Conservation (phyloP, 371 early-diverging fungal species). For the Apophysomyces ossiformis region DNA sequence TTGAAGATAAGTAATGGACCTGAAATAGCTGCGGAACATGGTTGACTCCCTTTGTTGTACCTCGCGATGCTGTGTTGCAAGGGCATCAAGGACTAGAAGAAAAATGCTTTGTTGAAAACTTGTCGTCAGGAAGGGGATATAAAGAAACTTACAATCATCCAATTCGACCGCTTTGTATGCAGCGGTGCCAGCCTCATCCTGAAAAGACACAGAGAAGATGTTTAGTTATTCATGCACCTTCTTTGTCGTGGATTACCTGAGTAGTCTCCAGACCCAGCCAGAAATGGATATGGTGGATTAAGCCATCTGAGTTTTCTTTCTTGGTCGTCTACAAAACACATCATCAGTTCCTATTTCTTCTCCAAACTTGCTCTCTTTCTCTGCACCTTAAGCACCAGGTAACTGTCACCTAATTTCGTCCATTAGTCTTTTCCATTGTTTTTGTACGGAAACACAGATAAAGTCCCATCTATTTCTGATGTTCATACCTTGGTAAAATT, state of each 20-base stretch:
- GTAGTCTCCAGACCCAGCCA: conserved; percentile 82
- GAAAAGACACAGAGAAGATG: background rate
- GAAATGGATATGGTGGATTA: conserved; percentile 81
- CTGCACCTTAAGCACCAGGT: conserved; percentile 74
- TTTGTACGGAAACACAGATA: no score
- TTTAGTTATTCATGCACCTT: background rate
- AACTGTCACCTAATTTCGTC: conserved; percentile 65
- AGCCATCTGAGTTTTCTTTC: conserved; percentile 62
- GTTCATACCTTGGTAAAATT: conserved; percentile 67
- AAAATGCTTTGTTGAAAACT: background rate
- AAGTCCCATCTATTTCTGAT: background rate
- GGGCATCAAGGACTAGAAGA: conserved; percentile 61
- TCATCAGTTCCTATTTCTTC: background rate
- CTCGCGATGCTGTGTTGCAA: conserved; percentile 83
- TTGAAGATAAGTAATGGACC: conserved; percentile 53
- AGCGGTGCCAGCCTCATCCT: conserved; percentile 87
- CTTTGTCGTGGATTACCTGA: conserved; percentile 27
- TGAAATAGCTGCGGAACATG: conserved; percentile 73
- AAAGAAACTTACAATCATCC: conserved; percentile 70
- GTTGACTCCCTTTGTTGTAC: conserved; percentile 70
- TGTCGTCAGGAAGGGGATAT: no score
- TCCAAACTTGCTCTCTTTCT: background rate
- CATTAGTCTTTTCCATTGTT: background rate
- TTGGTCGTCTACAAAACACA: conserved; percentile 59
- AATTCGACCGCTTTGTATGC: conserved; percentile 92